Evolutionary conservation across 768 basidiomycete species (phyloP).

Genomic region (Tulasnella sp.): DNA sequence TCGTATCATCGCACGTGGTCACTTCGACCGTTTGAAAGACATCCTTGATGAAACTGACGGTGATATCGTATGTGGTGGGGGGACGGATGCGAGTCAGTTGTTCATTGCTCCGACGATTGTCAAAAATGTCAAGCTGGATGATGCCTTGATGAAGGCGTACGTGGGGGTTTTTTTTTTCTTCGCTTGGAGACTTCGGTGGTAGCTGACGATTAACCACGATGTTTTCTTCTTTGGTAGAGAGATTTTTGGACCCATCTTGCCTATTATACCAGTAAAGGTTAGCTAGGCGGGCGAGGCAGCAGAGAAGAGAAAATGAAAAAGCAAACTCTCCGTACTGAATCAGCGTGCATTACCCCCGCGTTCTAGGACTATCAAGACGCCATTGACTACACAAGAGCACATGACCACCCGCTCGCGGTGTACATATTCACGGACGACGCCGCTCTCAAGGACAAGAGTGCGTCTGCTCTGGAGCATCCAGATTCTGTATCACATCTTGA

Average conservation of each 20-base stretch:
- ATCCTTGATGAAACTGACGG: slow-evolving; percentile 47
- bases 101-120: slow-evolving; percentile 53
- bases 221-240: slow-evolving; percentile 39
- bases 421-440: slow-evolving; percentile 51
- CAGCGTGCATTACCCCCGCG: too few relatives aligned
- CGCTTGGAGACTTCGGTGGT: too few relatives aligned
- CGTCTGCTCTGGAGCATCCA: background rate
- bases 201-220: background rate
- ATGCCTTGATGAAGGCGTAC: slow-evolving; percentile 39
- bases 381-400: too few relatives aligned
- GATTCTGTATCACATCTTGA: background rate
- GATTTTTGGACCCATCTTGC: slow-evolving; percentile 73
- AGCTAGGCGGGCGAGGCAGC: too few relatives aligned
- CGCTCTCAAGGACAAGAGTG: slow-evolving; percentile 22
- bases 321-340: too few relatives aligned
- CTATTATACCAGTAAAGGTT: slow-evolving; percentile 56
- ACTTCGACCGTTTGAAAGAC: slow-evolving; percentile 42
- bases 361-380: too few relatives aligned
- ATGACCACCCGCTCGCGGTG: slow-evolving; percentile 45
- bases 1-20: slow-evolving; percentile 42
- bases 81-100: slow-evolving; percentile 29
- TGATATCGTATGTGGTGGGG: slow-evolving; percentile 41
- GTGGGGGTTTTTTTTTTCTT: too few relatives aligned
- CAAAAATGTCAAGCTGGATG: slow-evolving; percentile 39
- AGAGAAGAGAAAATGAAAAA: too few relatives aligned